These are phyloP conservation scores for Backusella luteola DNA, from an alignment of 192 early-diverging fungal genomes.

Conservation along the genomic window DNA sequence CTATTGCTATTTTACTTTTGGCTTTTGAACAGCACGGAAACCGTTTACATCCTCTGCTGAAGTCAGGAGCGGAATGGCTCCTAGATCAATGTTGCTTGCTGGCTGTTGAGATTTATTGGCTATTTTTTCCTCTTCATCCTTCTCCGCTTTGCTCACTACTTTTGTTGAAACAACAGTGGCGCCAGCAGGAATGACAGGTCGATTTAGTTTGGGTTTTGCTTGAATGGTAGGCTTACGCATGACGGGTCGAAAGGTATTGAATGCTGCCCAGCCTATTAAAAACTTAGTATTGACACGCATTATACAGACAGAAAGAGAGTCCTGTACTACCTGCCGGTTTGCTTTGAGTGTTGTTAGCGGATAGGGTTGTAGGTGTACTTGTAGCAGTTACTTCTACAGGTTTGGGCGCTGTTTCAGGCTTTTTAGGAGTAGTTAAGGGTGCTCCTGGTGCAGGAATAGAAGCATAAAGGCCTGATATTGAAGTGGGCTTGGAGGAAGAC, in stretches of 20 bases:
- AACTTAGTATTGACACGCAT: background rate
- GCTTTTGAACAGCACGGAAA: conserved; percentile 21
- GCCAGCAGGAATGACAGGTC: conserved; percentile 30
- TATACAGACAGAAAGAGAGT: background rate
- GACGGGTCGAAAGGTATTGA: conserved; percentile 36
- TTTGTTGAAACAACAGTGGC: conserved; percentile 29
- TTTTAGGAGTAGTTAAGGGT: background rate
- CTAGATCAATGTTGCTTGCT: background rate
- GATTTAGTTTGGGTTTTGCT: conserved; percentile 46
- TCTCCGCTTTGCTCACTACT: conserved; percentile 18
- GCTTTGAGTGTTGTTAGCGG: background rate
- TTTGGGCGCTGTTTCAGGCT: background rate
- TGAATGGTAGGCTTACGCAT: conserved; percentile 46
- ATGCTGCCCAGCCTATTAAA: conserved; percentile 33
- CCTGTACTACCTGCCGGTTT: conserved; percentile 21
- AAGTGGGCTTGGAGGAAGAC: background rate
- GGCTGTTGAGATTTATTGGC: background rate
- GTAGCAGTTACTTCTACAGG: background rate
- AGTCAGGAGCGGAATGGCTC: conserved; percentile 8
- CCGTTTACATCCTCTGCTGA: conserved; percentile 37
- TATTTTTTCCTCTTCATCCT: background rate
- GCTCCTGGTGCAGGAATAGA: conserved; percentile 15
- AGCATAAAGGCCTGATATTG: conserved; percentile 8
- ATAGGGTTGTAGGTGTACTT: background rate
- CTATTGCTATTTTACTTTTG: conserved; percentile 35